Conservation (phyloP, 257 asterid genomes). For the Salvia miltiorrhiza region DNA sequence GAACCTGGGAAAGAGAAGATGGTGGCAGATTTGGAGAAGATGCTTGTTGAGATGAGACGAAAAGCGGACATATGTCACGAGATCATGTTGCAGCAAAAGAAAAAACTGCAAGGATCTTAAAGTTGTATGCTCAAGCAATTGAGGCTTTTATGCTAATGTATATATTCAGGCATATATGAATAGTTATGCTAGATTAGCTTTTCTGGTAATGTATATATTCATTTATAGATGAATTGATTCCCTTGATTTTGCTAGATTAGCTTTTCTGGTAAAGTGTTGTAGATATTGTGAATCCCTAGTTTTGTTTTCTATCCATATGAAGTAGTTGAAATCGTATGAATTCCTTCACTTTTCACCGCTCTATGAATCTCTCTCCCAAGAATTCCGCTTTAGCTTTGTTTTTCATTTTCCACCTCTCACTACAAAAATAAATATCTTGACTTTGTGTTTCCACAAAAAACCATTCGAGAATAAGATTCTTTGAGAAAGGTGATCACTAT, state of each 20-base stretch:
- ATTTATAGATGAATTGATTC: not conserved
- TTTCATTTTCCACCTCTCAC: constrained; percentile 1
- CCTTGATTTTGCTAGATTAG: no score
- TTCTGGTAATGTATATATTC: not conserved
- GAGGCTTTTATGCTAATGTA: constrained; percentile 2
- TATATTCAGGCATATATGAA: not conserved
- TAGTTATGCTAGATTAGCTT: not conserved
- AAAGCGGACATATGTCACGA: constrained; percentile 51
- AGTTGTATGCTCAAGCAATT: no score
- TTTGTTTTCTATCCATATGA: not conserved
- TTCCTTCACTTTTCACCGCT: constrained; percentile 13
- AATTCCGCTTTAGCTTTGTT: constrained; percentile 17
- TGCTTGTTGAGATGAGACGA: constrained; percentile 57
- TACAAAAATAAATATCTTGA: not conserved
- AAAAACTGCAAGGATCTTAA: constrained; percentile 22
- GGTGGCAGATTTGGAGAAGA: constrained; percentile 46
- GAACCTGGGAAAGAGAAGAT: not conserved
- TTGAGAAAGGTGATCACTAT: constrained; percentile 12
- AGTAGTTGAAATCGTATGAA: constrained; percentile 34
- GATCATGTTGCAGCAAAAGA: constrained; percentile 49
- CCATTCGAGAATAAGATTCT: constrained; percentile 8
- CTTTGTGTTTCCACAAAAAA: not conserved
- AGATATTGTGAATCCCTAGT: not conserved
- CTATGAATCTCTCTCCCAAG: constrained; percentile 26
- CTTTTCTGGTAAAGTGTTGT: no score